Percentiles rank a stretch among this genome's conserved stretches.
These are phyloP conservation scores for Mycena leptocephala DNA, from an alignment of 768 basidiomycete genomes.

Conservation along the genomic window DNA sequence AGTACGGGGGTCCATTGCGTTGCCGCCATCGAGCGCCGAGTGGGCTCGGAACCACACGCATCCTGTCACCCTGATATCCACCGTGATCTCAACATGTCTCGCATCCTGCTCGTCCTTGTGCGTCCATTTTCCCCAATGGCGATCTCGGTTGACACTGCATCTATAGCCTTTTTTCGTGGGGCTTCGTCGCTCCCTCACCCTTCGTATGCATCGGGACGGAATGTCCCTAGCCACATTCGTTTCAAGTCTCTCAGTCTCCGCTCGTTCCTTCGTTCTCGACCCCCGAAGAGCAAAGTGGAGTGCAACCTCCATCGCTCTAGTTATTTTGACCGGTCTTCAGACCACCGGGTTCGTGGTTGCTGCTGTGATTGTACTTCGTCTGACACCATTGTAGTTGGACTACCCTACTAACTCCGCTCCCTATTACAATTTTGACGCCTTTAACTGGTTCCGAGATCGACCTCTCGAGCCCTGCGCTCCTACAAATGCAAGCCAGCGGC, in stretches of 20 bases:
- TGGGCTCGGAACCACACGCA: not conserved
- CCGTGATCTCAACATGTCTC: not conserved
- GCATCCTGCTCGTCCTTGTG: not conserved
- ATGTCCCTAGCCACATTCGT: not conserved
- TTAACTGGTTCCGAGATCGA: not conserved
- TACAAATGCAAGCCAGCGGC: not conserved
- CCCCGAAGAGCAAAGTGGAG: not conserved
- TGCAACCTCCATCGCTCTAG: not conserved
- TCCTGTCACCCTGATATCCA: not conserved
- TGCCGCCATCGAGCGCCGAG: not conserved
- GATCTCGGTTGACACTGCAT: not conserved
- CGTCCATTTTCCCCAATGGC: not conserved
- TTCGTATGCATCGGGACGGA: not conserved
- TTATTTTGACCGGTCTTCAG: constrained; percentile 1
- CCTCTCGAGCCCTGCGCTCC: not conserved
- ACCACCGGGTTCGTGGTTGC: not conserved
- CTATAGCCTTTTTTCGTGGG: not conserved
- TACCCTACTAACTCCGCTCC: not conserved
- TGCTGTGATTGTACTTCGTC: not conserved
- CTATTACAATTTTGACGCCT: not conserved
- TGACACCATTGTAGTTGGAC: not conserved
- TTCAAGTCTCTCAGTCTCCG: not conserved
- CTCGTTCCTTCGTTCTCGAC: not conserved
- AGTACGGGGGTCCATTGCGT: not conserved
- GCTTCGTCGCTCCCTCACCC: not conserved